These are phyloP conservation scores for Amniculicola lignicola DNA, from an alignment of 495 filamentous ascomycete species.

Conservation along the genomic window DNA sequence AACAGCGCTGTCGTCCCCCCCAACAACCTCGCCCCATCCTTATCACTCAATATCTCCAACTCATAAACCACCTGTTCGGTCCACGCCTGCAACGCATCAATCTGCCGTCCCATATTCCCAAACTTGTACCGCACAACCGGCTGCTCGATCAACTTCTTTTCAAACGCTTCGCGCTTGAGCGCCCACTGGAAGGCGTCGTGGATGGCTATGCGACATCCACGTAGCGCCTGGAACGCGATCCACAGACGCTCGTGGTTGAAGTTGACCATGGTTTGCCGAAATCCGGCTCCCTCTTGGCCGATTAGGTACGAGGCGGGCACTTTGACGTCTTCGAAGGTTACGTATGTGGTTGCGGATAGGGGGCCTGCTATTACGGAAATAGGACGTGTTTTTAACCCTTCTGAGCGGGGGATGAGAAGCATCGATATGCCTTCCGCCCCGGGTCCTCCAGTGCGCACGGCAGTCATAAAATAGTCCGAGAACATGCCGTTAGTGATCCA, in stretches of 20 bases:
- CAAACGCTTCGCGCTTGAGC: conserved; percentile 34
- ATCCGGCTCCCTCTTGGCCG: conserved; percentile 29
- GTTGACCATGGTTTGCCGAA: conserved; percentile 35
- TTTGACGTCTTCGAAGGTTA: conserved; percentile 37
- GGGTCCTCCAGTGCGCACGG: conserved; percentile 33
- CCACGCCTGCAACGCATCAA: conserved; percentile 34
- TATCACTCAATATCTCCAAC: conserved; percentile 29
- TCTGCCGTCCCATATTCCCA: conserved; percentile 24
- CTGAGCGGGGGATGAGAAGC: conserved; percentile 32
- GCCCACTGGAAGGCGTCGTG: conserved; percentile 30
- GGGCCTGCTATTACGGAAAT: conserved; percentile 22
- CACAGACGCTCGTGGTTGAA: conserved; percentile 37
- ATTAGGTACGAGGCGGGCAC: conserved; percentile 33
- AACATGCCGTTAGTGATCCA: conserved; percentile 39
- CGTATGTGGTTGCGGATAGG: conserved; percentile 29
- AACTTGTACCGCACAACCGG: conserved; percentile 34
- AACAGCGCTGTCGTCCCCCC: conserved; percentile 26
- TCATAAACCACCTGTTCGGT: conserved; percentile 34
- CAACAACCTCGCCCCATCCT: conserved; percentile 21
- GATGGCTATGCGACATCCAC: conserved; percentile 21
- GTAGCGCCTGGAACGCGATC: conserved; percentile 28
- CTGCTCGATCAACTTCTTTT: conserved; percentile 32
- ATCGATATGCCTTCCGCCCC: conserved; percentile 35
- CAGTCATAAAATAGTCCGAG: conserved; percentile 36
- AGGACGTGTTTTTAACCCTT: conserved; percentile 28